Base-by-base conservation (phyloP, 352 stramenopile genomes). In the Pythium myriotylum region DNA sequence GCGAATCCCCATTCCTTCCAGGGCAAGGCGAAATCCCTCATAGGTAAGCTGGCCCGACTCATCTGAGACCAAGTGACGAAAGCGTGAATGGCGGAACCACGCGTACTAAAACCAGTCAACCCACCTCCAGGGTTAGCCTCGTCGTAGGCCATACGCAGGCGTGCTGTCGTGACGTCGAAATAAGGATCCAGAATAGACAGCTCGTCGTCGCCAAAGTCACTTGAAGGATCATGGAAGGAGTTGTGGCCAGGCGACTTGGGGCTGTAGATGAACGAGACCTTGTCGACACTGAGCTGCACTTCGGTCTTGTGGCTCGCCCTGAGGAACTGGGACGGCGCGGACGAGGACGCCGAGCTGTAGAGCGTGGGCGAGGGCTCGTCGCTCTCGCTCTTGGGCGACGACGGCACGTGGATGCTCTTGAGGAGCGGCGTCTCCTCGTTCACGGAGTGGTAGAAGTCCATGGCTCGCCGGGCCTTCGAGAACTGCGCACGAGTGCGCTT, bases 171-270 rank as follows among this genome's bases (percentile, higher is more conserved):
- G 45, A 94, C 81, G 55, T 94, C 86, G 56, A 94, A 94, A 68
- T 92, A 92, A 58, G 86, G 86, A 33, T 94, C 84, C n/a, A 94
- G 55, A 48, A 92, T 91, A 35, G 85, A 88, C 22, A 94, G 77
- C 64, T 86, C 76, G 54, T 94, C 84, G 70, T 88, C 66, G 23
- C 82, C 60, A 58, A 70, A 59, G 26, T 72, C 54, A 50, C 51
- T 62, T 23, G 70, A 55, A 23, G 68, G 61, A 46, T 81, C 73
- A 27, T 82, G 67, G 62, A 88, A 89, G 14, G 67, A 81, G 57
- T 70, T 89, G 70, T 86, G 77, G 27, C 67, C 71, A 20, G 68
- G 59, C 17, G 74, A 68, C 49, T 84, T 83, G 33, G 83, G 83
- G 59, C 83, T 91, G 61, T 87, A 89, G 47, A 92, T 78, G 67